A percentile compares a stretch with the other conserved stretches of the same genome.
These are phyloP conservation scores for Yamadazyma laniorum DNA, from an alignment of 805 yeast genomes.

Conservation along the genomic window DNA sequence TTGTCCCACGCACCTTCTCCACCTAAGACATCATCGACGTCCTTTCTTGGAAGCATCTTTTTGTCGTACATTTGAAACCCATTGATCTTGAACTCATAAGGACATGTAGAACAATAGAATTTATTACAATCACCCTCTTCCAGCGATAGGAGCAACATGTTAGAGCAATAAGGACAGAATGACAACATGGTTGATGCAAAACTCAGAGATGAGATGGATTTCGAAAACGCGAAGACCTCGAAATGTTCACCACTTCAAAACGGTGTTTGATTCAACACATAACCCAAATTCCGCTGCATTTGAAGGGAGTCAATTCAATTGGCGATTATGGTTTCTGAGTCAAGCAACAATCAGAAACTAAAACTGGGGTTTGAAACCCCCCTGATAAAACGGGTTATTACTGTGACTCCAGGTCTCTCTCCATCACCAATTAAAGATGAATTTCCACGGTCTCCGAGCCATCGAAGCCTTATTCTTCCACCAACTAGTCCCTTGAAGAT, in stretches of 20 bases:
- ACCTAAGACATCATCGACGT: conserved; percentile 94
- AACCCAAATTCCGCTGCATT: no score
- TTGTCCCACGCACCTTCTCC: conserved; percentile 99
- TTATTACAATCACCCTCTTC: conserved; percentile 49
- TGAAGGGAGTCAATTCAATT: no score
- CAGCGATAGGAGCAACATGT: conserved; percentile 71
- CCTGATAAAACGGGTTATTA: conserved; percentile 5
- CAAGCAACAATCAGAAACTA: no score
- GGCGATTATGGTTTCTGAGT: no score
- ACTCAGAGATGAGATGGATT: background rate
- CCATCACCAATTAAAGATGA: conserved; percentile 6
- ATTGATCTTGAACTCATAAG: conserved; percentile 86
- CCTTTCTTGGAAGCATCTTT: conserved; percentile 77
- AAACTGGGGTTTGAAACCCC: conserved; percentile 3
- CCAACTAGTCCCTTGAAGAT: conserved; percentile 6
- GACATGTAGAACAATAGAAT: conserved; percentile 90
- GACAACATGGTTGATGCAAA: conserved; percentile 61
- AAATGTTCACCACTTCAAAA: background rate
- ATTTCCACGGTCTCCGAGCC: conserved; percentile 1
- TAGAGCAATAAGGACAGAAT: conserved; percentile 92
- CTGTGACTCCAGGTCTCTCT: conserved; percentile 2
- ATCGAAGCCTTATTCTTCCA: conserved; percentile 2
- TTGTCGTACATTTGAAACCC: conserved; percentile 86
- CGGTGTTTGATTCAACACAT: background rate
- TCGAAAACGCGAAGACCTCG: background rate